Percentiles rank a stretch among this genome's conserved stretches.
phyloP scores from a whole-genome alignment of 2,329 filamentous ascomycete species.

The Chrysosporium keratinophilum region DNA sequence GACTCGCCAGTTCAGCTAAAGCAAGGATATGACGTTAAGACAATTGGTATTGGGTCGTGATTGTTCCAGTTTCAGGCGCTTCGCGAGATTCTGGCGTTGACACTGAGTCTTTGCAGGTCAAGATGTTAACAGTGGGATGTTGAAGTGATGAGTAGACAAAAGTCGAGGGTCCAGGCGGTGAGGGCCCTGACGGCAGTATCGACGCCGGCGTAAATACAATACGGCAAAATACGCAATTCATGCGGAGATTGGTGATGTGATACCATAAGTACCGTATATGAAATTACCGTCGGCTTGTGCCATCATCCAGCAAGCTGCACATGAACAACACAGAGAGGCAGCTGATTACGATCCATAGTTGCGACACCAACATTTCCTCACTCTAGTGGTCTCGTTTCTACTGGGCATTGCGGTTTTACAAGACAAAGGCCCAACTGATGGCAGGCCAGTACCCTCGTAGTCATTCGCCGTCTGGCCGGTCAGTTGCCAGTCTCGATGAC shows the following conservation, averaged over 20 bases:
- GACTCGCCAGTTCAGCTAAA: too few relatives aligned
- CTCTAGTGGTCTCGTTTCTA: background rate
- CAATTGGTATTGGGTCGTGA: too few relatives aligned
- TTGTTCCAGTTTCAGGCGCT: too few relatives aligned
- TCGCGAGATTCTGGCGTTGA: too few relatives aligned
- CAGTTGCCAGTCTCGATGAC: conserved; percentile 34
- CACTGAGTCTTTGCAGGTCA: too few relatives aligned
- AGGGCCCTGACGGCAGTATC: too few relatives aligned
- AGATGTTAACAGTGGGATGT: too few relatives aligned
- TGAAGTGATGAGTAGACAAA: too few relatives aligned
- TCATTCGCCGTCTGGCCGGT: conserved; percentile 37
- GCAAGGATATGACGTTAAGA: too few relatives aligned
- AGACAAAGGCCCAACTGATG: conserved; percentile 23
- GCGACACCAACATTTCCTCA: background rate
- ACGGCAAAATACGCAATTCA: background rate
- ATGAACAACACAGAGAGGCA: too few relatives aligned
- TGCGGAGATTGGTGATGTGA: background rate
- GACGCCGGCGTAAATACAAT: too few relatives aligned
- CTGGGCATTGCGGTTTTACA: background rate
- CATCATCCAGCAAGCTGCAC: background rate
- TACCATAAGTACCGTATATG: background rate
- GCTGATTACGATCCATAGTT: background rate
- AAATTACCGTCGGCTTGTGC: background rate
- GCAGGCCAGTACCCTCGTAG: conserved; percentile 36
- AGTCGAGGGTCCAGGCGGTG: too few relatives aligned